Evolutionary conservation across 176 grass and related monocot species (phyloP).

Genomic region (Puya raimondii): DNA sequence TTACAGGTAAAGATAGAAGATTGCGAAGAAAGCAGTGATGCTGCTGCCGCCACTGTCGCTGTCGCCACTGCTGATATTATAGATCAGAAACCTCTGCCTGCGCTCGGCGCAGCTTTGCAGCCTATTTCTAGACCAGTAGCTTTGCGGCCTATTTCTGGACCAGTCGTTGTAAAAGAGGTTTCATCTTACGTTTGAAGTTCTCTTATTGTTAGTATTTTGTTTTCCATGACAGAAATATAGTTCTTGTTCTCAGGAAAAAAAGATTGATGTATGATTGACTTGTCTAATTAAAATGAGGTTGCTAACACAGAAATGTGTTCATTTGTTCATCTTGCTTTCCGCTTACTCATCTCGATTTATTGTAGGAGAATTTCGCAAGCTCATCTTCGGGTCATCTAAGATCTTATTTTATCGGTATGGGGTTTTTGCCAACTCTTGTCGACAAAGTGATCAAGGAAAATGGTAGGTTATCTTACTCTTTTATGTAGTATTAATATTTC

Average conservation of each 20-base stretch:
- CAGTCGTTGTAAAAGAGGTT: slow-evolving; percentile 34
- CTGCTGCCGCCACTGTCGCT: not conserved
- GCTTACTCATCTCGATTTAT: slow-evolving; percentile 13
- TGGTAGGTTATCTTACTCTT: slow-evolving; percentile 35
- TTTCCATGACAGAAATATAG: not conserved
- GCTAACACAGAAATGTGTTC: no score
- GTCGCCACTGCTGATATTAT: slow-evolving; percentile 11
- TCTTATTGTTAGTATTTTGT: not conserved
- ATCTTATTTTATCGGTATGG: slow-evolving; percentile 65
- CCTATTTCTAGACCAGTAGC: slow-evolving; percentile 1
- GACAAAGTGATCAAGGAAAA: slow-evolving; percentile 64
- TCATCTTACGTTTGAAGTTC: slow-evolving; percentile 4
- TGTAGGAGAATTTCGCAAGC: slow-evolving; percentile 46
- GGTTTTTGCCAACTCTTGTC: slow-evolving; percentile 53
- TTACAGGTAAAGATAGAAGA: slow-evolving; percentile 74
- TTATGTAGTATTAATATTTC: slow-evolving; percentile 10
- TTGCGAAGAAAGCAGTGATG: slow-evolving; percentile 8
- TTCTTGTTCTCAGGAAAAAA: not conserved
- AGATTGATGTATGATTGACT: no score
- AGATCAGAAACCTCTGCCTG: not conserved
- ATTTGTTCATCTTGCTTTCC: slow-evolving; percentile 12
- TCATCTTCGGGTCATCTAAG: slow-evolving; percentile 48
- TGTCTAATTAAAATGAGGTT: no score
- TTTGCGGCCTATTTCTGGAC: not conserved
- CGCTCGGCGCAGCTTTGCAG: slow-evolving; percentile 3